Percentiles rank a stretch among this genome's conserved stretches.
phyloP scores from a whole-genome alignment of 257 asterid species.

The Solanum medicagineum region DNA sequence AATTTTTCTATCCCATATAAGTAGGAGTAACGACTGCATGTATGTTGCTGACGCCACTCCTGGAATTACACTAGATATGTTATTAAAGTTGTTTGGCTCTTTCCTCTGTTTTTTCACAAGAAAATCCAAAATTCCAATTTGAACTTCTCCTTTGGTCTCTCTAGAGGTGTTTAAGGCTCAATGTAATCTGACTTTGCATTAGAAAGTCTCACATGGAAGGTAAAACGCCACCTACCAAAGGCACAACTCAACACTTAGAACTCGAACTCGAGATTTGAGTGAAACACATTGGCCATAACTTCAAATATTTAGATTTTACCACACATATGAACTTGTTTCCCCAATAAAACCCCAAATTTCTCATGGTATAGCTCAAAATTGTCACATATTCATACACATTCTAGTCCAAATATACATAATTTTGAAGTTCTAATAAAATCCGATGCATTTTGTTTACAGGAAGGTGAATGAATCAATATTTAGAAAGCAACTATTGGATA shows the following conservation, averaged over 20 bases:
- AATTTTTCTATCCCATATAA: accelerated
- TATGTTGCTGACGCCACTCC: accelerated
- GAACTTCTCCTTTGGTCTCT: background rate
- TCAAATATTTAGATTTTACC: background rate
- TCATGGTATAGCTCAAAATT: background rate
- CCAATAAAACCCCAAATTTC: background rate
- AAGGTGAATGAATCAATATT: constrained; percentile 50
- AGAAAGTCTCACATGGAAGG: background rate
- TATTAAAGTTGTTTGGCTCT: background rate
- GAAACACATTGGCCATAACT: background rate
- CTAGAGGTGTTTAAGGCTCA: background rate
- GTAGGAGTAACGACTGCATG: background rate
- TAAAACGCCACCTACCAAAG: background rate
- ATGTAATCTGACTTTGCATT: background rate
- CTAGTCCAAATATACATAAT: background rate
- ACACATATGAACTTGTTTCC: background rate
- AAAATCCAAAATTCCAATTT: background rate
- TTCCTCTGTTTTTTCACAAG: background rate
- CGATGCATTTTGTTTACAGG: constrained; percentile 12
- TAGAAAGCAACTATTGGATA: constrained; percentile 30
- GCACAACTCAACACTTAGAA: accelerated
- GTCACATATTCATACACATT: background rate
- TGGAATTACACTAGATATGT: background rate
- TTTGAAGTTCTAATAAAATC: accelerated
- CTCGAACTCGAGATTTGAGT: background rate